A percentile compares a stretch with the other conserved stretches of the same genome.
Conservation (phyloP, 129 eudicot species). For the Flaveria ramosissima region DNA sequence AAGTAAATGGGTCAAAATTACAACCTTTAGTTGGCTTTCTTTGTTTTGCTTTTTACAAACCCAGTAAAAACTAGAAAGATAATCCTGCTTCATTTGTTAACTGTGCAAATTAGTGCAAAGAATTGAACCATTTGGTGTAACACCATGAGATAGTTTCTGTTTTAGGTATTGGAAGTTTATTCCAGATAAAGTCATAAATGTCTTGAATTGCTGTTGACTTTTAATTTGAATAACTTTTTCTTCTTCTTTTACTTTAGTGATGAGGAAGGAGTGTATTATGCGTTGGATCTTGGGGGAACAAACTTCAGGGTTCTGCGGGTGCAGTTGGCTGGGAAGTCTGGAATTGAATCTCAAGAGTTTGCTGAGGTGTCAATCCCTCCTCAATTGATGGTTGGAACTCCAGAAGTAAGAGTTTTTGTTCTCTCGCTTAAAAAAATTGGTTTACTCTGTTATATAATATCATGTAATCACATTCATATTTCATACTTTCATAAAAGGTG, state of each 20-base stretch:
- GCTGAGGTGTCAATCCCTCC: constrained; percentile 85
- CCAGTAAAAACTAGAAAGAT: neutral
- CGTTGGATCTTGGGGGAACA: constrained; percentile 97
- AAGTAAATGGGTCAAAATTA: neutral
- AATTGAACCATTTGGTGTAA: neutral
- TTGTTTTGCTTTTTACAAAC: neutral
- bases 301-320: constrained; percentile 88
- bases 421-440: neutral
- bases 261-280: constrained; percentile 87
- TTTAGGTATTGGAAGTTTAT: neutral
- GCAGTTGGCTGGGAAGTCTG: constrained; percentile 67
- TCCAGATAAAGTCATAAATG: neutral
- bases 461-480: neutral
- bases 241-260: constrained; percentile 44
- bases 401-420: constrained; percentile 59
- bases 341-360: constrained; percentile 68
- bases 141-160: neutral
- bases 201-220: neutral
- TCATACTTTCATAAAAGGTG: constrained; percentile 1
- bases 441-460: neutral
- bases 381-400: constrained; percentile 76
- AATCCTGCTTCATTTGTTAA: neutral
- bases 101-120: neutral
- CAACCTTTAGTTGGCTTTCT: neutral
- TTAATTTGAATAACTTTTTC: constrained; percentile 5